A percentile compares a stretch with the other conserved stretches of the same genome.
Evolutionary conservation across 148 eudicot species (phyloP).

Genomic region (Chenopodium suecicum): DNA sequence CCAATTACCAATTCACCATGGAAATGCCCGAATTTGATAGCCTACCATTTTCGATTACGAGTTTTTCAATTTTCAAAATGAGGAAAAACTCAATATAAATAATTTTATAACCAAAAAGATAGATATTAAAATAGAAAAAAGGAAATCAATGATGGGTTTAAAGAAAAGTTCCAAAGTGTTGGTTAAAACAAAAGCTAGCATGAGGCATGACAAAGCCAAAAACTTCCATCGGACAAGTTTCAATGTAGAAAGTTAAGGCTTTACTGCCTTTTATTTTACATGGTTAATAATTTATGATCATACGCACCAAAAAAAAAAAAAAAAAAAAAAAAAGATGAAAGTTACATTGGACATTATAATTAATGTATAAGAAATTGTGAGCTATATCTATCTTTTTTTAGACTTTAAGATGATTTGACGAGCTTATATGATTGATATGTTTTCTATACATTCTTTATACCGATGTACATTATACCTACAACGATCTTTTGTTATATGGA

Average conservation of each 20-base stretch:
- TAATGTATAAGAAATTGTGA: background rate
- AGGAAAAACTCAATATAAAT: no score
- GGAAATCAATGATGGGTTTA: background rate
- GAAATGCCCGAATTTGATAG: no score
- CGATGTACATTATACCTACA: background rate
- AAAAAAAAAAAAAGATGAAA: background rate
- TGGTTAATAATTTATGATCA: background rate
- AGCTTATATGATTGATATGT: background rate
- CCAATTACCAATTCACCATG: no score
- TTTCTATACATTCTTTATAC: background rate
- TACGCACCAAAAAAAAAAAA: background rate
- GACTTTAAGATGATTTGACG: background rate
- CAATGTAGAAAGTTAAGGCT: background rate
- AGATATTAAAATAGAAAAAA: background rate
- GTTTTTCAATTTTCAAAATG: no score
- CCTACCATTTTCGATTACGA: no score
- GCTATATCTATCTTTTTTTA: background rate
- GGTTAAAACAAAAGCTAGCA: constrained; percentile 1
- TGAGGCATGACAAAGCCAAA: background rate
- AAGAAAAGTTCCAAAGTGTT: background rate
- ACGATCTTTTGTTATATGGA: background rate
- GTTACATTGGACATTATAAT: background rate
- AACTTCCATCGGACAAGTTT: background rate
- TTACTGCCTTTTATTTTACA: background rate
- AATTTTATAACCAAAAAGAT: no score